Evolutionary conservation across 2,329 filamentous ascomycete species (phyloP).

Genomic region (Ophiostoma sp.): DNA sequence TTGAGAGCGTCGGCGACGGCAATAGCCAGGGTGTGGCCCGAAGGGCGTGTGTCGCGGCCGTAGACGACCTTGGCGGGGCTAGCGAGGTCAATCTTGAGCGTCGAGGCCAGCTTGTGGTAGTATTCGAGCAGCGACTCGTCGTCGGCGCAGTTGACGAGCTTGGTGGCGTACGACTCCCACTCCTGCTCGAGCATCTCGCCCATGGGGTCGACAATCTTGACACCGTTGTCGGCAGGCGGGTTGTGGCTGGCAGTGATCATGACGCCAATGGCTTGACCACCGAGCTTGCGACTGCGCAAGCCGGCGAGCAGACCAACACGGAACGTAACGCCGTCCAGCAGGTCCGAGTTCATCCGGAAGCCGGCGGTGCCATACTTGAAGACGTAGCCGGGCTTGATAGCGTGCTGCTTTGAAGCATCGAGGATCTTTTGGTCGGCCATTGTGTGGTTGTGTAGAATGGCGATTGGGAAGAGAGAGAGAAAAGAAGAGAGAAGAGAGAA

Average conservation of each 20-base stretch:
- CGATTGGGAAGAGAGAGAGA: neutral
- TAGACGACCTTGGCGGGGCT: constrained; percentile 76
- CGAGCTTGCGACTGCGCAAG: constrained; percentile 82
- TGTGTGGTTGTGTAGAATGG: neutral
- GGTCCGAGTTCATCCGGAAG: constrained; percentile 66
- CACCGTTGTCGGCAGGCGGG: constrained; percentile 80
- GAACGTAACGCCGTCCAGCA: constrained; percentile 88
- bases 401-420: constrained; percentile 57
- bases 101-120: constrained; percentile 69
- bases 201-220: constrained; percentile 95
- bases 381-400: constrained; percentile 47
- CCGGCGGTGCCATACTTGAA: constrained; percentile 65
- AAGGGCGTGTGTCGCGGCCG: constrained; percentile 88
- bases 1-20: constrained; percentile 75
- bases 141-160: constrained; percentile 75
- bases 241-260: constrained; percentile 97
- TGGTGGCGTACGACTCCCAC: constrained; percentile 86
- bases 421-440: constrained; percentile 42
- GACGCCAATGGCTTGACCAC: constrained; percentile 86
- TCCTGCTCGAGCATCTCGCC: constrained; percentile 96
- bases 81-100: constrained; percentile 68
- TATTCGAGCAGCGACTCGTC: constrained; percentile 69
- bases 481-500: neutral
- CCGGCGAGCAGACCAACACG: constrained; percentile 85
- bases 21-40: constrained; percentile 74